phyloP scores from a whole-genome alignment of 768 basidiomycete species.

The Lanmaoa pseudosensibilis region DNA sequence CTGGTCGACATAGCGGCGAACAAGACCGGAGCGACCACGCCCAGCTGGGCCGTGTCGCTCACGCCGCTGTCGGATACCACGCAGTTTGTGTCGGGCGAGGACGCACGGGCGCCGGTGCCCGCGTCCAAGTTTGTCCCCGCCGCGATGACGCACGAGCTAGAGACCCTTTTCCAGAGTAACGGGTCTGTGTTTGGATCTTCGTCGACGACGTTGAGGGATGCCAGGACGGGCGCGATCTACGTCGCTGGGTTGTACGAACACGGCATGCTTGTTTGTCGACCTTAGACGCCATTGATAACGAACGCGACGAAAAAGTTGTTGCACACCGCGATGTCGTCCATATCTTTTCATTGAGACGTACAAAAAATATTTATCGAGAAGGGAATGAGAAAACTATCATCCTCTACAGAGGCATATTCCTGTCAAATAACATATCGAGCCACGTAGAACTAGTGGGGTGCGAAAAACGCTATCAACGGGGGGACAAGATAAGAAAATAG shows the following conservation, averaged over 20 bases:
- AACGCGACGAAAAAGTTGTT: background rate
- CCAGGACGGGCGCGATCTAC: slow-evolving; percentile 48
- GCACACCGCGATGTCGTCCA: background rate
- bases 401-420: slow-evolving; percentile 3
- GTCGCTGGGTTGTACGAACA: slow-evolving; percentile 58
- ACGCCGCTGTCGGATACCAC: slow-evolving; percentile 15
- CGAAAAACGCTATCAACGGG: background rate
- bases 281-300: slow-evolving; percentile 9
- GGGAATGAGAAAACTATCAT: background rate
- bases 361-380: slow-evolving; percentile 12
- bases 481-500: background rate
- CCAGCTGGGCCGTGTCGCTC: slow-evolving; percentile 62
- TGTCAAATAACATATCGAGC: slow-evolving; percentile 1
- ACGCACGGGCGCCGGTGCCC: slow-evolving; percentile 40
- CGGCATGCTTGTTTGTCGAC: slow-evolving; percentile 53
- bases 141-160: slow-evolving; percentile 41
- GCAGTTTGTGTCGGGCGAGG: background rate
- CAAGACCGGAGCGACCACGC: slow-evolving; percentile 39
- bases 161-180: slow-evolving; percentile 73
- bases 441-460: background rate
- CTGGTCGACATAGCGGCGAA: slow-evolving; percentile 47
- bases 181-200: slow-evolving; percentile 60
- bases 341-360: slow-evolving; percentile 6
- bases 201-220: slow-evolving; percentile 53
- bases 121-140: slow-evolving; percentile 41